Percentiles rank a stretch among this genome's conserved stretches.
Conservation (phyloP, 352 stramenopile genomes). For the Pythium periplocum region DNA sequence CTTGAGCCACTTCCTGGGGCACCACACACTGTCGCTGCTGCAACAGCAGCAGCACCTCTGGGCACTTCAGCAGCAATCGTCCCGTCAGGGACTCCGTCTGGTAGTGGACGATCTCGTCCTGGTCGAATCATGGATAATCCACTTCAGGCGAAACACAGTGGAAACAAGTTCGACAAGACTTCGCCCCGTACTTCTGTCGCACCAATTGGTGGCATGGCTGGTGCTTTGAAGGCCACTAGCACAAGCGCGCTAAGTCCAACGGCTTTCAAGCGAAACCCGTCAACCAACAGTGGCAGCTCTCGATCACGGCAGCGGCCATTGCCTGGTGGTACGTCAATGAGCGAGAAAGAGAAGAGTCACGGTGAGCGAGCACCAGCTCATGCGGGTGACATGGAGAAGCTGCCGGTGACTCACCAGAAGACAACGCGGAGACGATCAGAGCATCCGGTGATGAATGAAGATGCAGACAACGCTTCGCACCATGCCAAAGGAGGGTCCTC, state of each 20-base stretch:
- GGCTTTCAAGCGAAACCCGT: conserved; percentile 51
- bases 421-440: conserved; percentile 39
- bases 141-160: conserved; percentile 28
- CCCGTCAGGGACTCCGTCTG: conserved; percentile 23
- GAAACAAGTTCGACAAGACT: conserved; percentile 35
- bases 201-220: conserved; percentile 16
- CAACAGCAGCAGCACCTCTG: neutral
- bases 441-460: conserved; percentile 22
- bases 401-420: conserved; percentile 44
- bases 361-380: conserved; percentile 38
- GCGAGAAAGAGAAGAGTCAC: conserved; percentile 33
- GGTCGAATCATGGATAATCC: conserved; percentile 49
- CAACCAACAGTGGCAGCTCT: conserved; percentile 29
- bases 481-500: conserved; percentile 4
- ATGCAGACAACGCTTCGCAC: conserved; percentile 5
- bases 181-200: conserved; percentile 22
- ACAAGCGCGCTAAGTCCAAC: conserved; percentile 5
- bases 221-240: neutral
- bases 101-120: conserved; percentile 22
- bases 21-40: conserved; percentile 1
- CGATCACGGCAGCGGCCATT: conserved; percentile 26
- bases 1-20: conserved; percentile 19
- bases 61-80: conserved; percentile 5
- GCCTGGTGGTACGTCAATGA: conserved; percentile 2
- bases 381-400: conserved; percentile 32